A percentile compares a stretch with the other conserved stretches of the same genome.
Evolutionary conservation across 345 rosid species (phyloP).

Genomic region (Laguncularia racemosa): DNA sequence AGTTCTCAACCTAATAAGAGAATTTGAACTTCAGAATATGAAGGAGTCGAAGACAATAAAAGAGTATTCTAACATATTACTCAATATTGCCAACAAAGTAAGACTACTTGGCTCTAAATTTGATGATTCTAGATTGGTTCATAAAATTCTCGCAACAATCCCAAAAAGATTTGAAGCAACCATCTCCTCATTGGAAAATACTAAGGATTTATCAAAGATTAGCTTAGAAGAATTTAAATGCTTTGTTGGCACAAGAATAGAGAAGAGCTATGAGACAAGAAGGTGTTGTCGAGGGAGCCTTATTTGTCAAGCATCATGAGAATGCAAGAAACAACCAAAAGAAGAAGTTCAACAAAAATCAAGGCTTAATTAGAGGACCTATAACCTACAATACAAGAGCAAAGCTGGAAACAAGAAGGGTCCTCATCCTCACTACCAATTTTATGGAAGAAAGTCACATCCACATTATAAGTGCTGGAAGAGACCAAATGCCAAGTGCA

Average conservation of each 20-base stretch:
- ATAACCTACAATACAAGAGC: too few relatives aligned
- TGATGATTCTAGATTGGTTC: background rate
- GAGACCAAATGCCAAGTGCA: background rate
- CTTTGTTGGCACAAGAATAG: background rate
- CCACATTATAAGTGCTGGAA: background rate
- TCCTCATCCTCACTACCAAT: background rate
- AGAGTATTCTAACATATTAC: background rate
- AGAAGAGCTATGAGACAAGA: background rate
- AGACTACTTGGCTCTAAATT: background rate
- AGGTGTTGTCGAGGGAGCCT: background rate
- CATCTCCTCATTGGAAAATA: background rate
- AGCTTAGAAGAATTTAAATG: too few relatives aligned
- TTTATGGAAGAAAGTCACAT: background rate
- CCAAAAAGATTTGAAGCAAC: background rate
- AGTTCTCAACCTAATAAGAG: background rate
- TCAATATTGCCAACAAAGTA: background rate
- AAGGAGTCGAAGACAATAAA: background rate
- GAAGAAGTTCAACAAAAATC: too few relatives aligned
- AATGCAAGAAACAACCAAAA: too few relatives aligned
- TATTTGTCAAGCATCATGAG: too few relatives aligned
- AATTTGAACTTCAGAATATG: slow-evolving; percentile 2
- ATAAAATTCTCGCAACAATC: background rate
- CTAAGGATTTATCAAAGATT: background rate
- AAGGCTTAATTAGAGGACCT: too few relatives aligned
- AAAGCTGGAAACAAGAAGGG: background rate